These are phyloP conservation scores for Amoebophrya sp. DNA, from an alignment of 169 alveolate species.

Conservation along the genomic window DNA sequence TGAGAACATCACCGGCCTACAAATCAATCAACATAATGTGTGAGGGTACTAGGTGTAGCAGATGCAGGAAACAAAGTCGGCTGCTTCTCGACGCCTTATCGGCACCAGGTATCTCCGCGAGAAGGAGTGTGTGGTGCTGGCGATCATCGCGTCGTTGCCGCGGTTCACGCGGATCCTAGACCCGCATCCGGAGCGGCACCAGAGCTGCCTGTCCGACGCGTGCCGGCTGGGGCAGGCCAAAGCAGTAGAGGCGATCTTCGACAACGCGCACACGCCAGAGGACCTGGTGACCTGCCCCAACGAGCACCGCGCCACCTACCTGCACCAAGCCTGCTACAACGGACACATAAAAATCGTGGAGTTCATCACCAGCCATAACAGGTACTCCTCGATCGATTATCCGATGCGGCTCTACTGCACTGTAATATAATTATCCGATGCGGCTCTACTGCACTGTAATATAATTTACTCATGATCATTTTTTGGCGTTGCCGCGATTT, in stretches of 20 bases:
- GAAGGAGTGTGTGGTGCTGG: background rate
- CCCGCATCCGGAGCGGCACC: background rate
- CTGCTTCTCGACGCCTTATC: no score
- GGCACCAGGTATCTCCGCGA: background rate
- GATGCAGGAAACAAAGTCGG: no score
- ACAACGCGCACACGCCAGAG: background rate
- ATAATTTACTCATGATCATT: no score
- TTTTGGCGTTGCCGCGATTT: no score
- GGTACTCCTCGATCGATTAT: no score
- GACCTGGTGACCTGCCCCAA: background rate
- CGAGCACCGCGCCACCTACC: background rate
- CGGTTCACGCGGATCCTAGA: background rate
- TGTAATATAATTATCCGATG: no score
- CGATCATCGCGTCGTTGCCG: background rate
- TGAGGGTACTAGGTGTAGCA: no score
- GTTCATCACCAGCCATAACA: background rate
- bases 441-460: no score
- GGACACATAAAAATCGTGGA: background rate
- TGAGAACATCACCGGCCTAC: no score
- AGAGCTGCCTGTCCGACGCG: background rate
- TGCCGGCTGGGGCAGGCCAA: background rate
- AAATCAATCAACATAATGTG: no score
- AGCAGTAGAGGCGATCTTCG: background rate
- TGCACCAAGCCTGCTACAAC: background rate
- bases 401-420: no score